A percentile compares a stretch with the other conserved stretches of the same genome.
Evolutionary conservation across 352 stramenopile species (phyloP).

Genomic region (Phytophthora sansomeana): DNA sequence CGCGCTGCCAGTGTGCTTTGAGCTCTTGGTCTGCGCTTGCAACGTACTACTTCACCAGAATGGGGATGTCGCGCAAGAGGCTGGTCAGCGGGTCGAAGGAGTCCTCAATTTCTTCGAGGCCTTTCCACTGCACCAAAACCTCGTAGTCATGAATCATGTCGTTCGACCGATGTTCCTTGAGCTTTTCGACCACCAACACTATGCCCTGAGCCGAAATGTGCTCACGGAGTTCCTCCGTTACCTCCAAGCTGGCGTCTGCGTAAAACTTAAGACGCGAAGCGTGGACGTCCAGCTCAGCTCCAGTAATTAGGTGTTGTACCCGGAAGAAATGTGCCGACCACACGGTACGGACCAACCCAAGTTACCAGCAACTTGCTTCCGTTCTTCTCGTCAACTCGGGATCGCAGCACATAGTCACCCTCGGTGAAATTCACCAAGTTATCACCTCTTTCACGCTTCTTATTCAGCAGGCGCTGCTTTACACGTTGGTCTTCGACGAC

Average conservation of each 20-base stretch:
- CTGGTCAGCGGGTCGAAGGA: not conserved
- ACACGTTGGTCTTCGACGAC: not conserved
- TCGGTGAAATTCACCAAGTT: constrained; percentile 20
- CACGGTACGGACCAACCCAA: not conserved
- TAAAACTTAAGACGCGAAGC: not conserved
- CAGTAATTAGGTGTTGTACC: not conserved
- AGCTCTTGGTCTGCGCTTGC: not conserved
- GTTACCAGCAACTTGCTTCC: constrained; percentile 12
- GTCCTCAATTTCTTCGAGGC: not conserved
- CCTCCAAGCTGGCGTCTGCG: constrained; percentile 6
- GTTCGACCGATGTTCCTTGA: not conserved
- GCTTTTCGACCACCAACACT: not conserved
- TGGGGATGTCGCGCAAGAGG: not conserved
- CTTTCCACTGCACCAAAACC: not conserved
- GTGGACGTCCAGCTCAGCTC: not conserved
- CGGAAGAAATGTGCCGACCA: not conserved
- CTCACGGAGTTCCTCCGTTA: constrained; percentile 2
- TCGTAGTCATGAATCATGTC: not conserved
- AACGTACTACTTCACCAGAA: not conserved
- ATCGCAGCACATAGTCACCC: constrained; percentile 13
- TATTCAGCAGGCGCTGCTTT: constrained; percentile 16
- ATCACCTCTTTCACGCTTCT: constrained; percentile 7
- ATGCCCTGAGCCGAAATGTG: constrained; percentile 1
- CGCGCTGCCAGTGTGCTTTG: not conserved
- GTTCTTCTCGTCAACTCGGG: constrained; percentile 14